A percentile compares a stretch with the other conserved stretches of the same genome.
Conservation (phyloP, 148 eudicot genomes). For the Dysphania ambrosioides region DNA sequence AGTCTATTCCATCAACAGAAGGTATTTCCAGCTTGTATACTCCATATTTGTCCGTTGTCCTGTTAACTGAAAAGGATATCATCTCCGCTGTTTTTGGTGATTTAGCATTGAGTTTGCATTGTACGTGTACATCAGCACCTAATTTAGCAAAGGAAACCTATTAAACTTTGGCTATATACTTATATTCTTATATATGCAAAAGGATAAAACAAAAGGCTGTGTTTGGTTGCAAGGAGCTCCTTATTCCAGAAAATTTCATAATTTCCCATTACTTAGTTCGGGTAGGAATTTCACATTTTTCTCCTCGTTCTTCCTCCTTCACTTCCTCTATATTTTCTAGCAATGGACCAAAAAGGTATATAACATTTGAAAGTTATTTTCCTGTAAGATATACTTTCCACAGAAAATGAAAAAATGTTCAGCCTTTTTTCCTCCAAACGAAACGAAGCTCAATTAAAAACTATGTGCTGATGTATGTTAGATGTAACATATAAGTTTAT, state of each 20-base stretch:
- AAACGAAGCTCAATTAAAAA: not conserved
- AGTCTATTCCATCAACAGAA: slow-evolving; percentile 59
- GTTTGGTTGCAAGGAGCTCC: not conserved
- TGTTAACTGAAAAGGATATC: slow-evolving; percentile 55
- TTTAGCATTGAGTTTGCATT: slow-evolving; percentile 60
- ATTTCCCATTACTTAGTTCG: not conserved
- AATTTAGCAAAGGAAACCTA: not conserved
- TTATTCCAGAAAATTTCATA: not conserved
- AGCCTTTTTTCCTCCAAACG: not conserved
- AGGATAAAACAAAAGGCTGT: too few species aligned
- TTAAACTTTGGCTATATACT: slow-evolving; percentile 7
- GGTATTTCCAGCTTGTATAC: slow-evolving; percentile 65
- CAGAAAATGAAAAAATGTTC: not conserved
- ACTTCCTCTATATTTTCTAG: not conserved
- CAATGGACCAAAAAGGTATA: not conserved
- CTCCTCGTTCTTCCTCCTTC: not conserved
- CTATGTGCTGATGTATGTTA: too few species aligned
- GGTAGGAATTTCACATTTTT: not conserved
- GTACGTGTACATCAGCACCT: slow-evolving; percentile 70
- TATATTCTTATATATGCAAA: too few species aligned
- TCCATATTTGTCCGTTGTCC: slow-evolving; percentile 57
- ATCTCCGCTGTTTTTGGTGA: slow-evolving; percentile 52
- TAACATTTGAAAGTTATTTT: not conserved
- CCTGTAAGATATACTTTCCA: not conserved
- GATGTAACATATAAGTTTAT: not conserved